Evolutionary conservation across 768 basidiomycete species (phyloP).

Genomic region (Amanita exitialis): DNA sequence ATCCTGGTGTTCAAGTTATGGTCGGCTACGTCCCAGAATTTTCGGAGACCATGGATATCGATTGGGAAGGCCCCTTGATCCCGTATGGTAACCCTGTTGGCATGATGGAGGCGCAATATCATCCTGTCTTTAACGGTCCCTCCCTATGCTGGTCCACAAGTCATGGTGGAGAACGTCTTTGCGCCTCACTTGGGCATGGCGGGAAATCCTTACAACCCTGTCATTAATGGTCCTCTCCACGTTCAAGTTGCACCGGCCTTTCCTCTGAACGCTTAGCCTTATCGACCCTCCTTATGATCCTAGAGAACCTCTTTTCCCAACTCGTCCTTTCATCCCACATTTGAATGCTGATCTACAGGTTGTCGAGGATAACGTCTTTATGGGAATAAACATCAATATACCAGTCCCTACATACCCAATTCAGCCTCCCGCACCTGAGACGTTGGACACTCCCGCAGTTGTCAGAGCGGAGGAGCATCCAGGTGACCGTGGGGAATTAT

Average conservation of each 20-base stretch:
- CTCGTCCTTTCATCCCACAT: not conserved
- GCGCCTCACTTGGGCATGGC: no score
- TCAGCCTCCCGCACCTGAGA: not conserved
- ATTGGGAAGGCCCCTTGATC: not conserved
- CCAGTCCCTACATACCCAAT: not conserved
- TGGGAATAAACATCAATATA: not conserved
- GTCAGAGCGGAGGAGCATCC: not conserved
- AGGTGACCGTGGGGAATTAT: not conserved
- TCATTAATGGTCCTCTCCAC: no score
- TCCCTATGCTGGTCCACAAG: no score
- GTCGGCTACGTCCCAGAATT: not conserved
- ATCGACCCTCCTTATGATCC: not conserved
- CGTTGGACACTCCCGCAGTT: not conserved
- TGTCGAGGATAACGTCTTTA: not conserved
- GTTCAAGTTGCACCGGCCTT: no score
- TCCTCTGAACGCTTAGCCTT: no score
- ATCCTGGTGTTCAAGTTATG: no score
- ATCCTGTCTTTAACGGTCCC: no score
- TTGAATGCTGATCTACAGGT: not conserved
- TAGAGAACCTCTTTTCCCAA: not conserved
- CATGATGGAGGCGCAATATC: not conserved
- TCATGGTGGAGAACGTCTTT: no score
- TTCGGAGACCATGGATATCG: not conserved
- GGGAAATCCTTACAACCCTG: no score
- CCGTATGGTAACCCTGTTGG: not conserved